Percentiles rank a stretch among this genome's conserved stretches.
phyloP scores from a whole-genome alignment of 805 yeast genomes.

The Pachysolen tannophilus region DNA sequence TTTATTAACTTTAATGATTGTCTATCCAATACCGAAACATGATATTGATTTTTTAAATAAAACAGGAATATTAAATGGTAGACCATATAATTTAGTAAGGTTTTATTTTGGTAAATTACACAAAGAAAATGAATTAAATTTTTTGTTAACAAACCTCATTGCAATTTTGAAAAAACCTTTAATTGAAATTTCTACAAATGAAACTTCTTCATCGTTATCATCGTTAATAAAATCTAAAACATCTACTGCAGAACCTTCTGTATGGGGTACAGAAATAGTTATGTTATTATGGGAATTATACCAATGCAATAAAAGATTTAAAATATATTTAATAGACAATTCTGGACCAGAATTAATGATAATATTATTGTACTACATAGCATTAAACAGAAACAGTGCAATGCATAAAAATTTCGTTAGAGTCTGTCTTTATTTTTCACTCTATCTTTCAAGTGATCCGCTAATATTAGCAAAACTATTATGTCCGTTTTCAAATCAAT shows the following conservation, averaged over 20 bases:
- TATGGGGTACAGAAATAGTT: conserved; percentile 51
- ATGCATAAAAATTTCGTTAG: conserved; percentile 36
- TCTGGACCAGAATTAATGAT: conserved; percentile 48
- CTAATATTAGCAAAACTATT: conserved; percentile 31
- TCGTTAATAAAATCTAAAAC: conserved; percentile 19
- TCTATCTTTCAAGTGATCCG: conserved; percentile 35
- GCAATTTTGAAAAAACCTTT: conserved; percentile 40
- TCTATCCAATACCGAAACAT: conserved; percentile 54
- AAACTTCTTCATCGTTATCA: conserved; percentile 14
- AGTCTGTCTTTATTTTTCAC: conserved; percentile 40
- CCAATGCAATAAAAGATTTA: conserved; percentile 61
- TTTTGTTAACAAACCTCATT: conserved; percentile 39
- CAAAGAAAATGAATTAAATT: conserved; percentile 45
- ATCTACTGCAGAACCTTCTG: conserved; percentile 14
- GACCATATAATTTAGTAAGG: conserved; percentile 41
- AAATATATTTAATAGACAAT: conserved; percentile 32
- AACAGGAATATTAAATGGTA: conserved; percentile 20
- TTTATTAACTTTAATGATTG: conserved; percentile 49
- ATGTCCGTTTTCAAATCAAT: conserved; percentile 32
- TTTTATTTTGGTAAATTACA: conserved; percentile 43
- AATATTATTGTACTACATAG: conserved; percentile 48
- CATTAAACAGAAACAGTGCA: conserved; percentile 33
- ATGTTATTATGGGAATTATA: conserved; percentile 68
- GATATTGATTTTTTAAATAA: conserved; percentile 28
- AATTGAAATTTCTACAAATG: conserved; percentile 13